Evolutionary conservation across 257 asterid species (phyloP).

Genomic region (Nemophila menziesii): DNA sequence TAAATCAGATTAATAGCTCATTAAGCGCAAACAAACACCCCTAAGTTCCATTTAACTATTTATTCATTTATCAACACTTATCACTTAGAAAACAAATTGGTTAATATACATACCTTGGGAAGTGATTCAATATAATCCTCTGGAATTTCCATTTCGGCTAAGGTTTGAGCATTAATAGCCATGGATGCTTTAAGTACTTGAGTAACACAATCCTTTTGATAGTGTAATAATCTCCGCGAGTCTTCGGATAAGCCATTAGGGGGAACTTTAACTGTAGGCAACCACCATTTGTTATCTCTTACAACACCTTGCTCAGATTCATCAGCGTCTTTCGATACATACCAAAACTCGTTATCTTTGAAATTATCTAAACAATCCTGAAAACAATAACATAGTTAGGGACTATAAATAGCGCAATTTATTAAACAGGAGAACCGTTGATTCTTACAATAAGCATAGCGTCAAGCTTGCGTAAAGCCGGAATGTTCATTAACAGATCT

Average conservation of each 20-base stretch:
- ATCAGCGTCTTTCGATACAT: slow-evolving; percentile 52
- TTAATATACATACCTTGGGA: slow-evolving; percentile 43
- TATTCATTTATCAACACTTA: too few relatives aligned
- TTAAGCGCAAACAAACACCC: too few relatives aligned
- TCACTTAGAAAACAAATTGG: too few relatives aligned
- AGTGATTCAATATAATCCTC: slow-evolving; percentile 79
- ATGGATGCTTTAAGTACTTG: slow-evolving; percentile 82
- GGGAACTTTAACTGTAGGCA: slow-evolving; percentile 74
- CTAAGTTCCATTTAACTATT: too few relatives aligned
- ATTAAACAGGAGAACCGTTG: neutral
- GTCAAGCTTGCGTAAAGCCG: slow-evolving; percentile 77
- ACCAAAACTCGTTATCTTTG: slow-evolving; percentile 51
- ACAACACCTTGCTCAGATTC: slow-evolving; percentile 62
- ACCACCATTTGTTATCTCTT: slow-evolving; percentile 79
- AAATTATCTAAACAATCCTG: slow-evolving; percentile 62
- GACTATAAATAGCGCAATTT: too few relatives aligned
- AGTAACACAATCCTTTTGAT: slow-evolving; percentile 61
- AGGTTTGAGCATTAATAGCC: slow-evolving; percentile 79
- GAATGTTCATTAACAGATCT: slow-evolving; percentile 55
- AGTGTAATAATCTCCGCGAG: slow-evolving; percentile 38
- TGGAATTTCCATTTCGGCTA: slow-evolving; percentile 81
- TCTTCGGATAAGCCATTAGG: slow-evolving; percentile 56
- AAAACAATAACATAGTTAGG: neutral
- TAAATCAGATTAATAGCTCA: too few relatives aligned
- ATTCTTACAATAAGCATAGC: slow-evolving; percentile 59